Conservation (phyloP, 129 eudicot genomes). For the Helianthus tuberosus region DNA sequence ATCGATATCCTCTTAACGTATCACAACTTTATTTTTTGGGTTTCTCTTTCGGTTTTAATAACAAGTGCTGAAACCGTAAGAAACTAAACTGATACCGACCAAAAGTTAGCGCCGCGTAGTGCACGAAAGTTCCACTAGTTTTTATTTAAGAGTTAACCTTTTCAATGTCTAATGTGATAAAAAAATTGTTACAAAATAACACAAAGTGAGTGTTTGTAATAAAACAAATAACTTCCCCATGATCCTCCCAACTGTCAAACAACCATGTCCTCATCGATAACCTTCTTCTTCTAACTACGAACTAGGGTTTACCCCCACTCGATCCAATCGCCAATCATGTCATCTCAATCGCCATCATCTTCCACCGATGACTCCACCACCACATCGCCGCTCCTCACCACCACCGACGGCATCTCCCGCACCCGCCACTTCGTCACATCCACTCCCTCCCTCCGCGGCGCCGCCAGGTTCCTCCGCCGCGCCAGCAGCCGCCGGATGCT, state of each 20-base stretch:
- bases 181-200: no score
- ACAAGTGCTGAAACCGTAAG: no score
- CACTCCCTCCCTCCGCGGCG: constrained; percentile 63
- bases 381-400: constrained; percentile 51
- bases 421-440: constrained; percentile 42
- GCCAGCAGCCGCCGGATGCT: constrained; percentile 67
- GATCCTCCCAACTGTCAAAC: constrained; percentile 6
- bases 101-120: no score
- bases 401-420: constrained; percentile 32
- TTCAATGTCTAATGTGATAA: no score
- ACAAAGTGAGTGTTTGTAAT: no score
- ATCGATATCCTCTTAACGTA: no score
- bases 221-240: neutral
- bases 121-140: no score
- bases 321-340: constrained; percentile 21
- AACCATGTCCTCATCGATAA: constrained; percentile 18
- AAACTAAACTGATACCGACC: no score
- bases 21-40: no score
- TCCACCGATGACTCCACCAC: constrained; percentile 35
- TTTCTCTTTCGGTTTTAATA: no score
- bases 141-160: no score
- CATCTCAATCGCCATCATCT: constrained; percentile 36
- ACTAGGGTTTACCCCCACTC: constrained; percentile 1
- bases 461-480: constrained; percentile 72
- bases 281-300: constrained; percentile 2